Evolutionary conservation across 2,329 filamentous ascomycete species (phyloP).

Genomic region (Cercospora zeae-maydis): DNA sequence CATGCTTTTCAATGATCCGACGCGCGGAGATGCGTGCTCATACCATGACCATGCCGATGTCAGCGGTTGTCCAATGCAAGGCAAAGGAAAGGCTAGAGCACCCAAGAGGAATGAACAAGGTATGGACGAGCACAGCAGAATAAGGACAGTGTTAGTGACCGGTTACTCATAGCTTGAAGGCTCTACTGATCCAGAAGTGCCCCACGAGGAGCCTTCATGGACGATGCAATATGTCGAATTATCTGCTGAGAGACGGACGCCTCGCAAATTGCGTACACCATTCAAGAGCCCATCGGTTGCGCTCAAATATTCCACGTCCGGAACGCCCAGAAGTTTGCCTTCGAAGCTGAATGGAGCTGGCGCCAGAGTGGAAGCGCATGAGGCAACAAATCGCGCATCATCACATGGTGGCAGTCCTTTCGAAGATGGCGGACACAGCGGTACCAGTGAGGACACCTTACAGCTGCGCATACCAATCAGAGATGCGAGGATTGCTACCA

Average conservation of each 20-base stretch:
- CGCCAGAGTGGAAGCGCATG: neutral
- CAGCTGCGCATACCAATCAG: neutral
- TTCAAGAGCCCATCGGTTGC: neutral
- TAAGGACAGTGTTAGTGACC: constrained; percentile 1
- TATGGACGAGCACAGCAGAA: neutral
- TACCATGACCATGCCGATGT: constrained; percentile 51
- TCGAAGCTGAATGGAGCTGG: constrained; percentile 10
- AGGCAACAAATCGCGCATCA: neutral
- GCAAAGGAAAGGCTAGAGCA: constrained; percentile 20
- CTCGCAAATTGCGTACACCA: constrained; percentile 24
- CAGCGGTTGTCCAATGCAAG: constrained; percentile 18
- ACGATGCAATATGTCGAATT: constrained; percentile 17
- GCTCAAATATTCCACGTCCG: neutral
- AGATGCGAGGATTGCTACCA: neutral
- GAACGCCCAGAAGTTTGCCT: neutral
- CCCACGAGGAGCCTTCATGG: neutral
- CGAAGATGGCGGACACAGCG: neutral
- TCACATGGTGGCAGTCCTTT: neutral
- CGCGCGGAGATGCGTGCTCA: constrained; percentile 44
- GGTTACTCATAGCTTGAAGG: constrained; percentile 25
- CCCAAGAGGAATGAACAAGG: constrained; percentile 16
- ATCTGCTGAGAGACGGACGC: constrained; percentile 25
- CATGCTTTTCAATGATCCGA: constrained; percentile 52
- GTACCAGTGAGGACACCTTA: neutral
- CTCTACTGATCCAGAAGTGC: constrained; percentile 1